Base-by-base conservation (phyloP, 176 grass and related monocot species). In the barley (Hordeum vulgare) region DNA sequence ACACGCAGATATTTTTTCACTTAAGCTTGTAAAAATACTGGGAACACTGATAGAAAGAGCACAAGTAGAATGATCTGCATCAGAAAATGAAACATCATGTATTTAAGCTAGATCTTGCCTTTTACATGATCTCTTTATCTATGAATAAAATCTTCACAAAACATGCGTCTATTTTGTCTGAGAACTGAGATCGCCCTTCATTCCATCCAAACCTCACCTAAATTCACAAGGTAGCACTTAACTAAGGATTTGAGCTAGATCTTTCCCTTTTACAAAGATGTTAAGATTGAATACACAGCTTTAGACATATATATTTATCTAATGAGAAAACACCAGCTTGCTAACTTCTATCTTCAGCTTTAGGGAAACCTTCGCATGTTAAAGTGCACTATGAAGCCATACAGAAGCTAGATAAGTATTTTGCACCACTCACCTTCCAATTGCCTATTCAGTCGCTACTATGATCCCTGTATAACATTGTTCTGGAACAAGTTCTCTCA, bases 61-160 rank as follows among this genome's bases (percentile, higher is more conserved):
- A 79, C 86, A 93, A 61, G 85, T 90, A 78, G 92, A 89, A 41
- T 90, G 77, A 75, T 98, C 95, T 98, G 86, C 35, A 88, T 77
- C 31, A 82, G 31, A 69, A 89, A 80, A 84, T 15, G 44, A 18
- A 71, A 84, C 21, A 72, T 27, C 29, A 66, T 71, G 29, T 29
- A 71, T 49, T 49, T 49, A 49, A 49, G 45, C 45, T 17, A 7
- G 45, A 49, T 17, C 45, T 49, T 49, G 5, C 45, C 45, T 49
- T 49, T 49, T 49, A 49, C 45, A 49, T 49, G 14, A 17, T 49
- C 45, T 49, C 45, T 49, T 49, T 17, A 49, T 49, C 45, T 17
- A 49, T 49, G 45, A 49, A 49, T 4, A 49, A 44, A 44, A 49
- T 49, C 13, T 49, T 49, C 13, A 47, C 45, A 49, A 49, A 49